phyloP scores from a whole-genome alignment of 805 yeast genomes.

The Candida germanica region DNA sequence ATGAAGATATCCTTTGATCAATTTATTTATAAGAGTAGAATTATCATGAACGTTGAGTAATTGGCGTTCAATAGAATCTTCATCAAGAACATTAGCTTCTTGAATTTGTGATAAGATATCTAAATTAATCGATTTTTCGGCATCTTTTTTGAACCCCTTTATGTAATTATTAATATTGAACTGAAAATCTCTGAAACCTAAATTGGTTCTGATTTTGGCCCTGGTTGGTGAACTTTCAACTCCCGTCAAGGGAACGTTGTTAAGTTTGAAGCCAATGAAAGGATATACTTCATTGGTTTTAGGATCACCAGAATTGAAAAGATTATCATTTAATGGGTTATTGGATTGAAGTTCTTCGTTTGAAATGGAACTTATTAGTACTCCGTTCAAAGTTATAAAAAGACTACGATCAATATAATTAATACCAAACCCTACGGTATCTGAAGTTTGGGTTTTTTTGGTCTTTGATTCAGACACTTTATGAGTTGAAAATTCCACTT shows the following conservation, averaged over 20 bases:
- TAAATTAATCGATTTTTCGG: constrained; percentile 18
- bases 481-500: constrained; percentile 30
- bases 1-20: constrained; percentile 37
- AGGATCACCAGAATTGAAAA: constrained; percentile 16
- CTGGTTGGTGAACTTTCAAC: constrained; percentile 15
- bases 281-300: constrained; percentile 35
- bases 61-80: constrained; percentile 16
- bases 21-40: constrained; percentile 24
- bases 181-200: constrained; percentile 54
- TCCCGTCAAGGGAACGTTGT: constrained; percentile 22
- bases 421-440: constrained; percentile 80
- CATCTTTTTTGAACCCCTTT: constrained; percentile 38
- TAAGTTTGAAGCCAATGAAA: constrained; percentile 30
- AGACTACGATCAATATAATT: constrained; percentile 61
- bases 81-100: constrained; percentile 1
- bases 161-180: constrained; percentile 61
- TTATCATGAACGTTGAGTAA: constrained; percentile 26
- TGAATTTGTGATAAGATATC: constrained; percentile 20
- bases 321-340: constrained; percentile 18
- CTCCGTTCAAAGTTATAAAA: constrained; percentile 82
- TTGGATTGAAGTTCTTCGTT: constrained; percentile 23
- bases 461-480: constrained; percentile 8
- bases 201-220: constrained; percentile 46
- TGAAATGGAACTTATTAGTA: constrained; percentile 29
- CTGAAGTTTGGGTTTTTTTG: constrained; percentile 29